These are phyloP conservation scores for Hericium rajendrae DNA, from an alignment of 768 basidiomycete species.

Conservation along the genomic window DNA sequence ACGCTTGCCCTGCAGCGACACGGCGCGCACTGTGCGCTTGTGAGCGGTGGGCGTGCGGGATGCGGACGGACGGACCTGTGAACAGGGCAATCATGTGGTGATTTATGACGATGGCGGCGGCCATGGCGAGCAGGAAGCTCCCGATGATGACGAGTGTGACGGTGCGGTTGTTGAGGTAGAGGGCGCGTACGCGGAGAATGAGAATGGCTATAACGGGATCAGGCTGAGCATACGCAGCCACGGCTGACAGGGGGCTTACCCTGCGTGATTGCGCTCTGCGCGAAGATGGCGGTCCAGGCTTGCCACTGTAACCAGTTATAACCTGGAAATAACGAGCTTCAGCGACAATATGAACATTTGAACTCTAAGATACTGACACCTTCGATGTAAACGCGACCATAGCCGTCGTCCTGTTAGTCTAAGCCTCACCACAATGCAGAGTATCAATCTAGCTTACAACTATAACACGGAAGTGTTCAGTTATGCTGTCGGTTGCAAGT, in stretches of 20 bases:
- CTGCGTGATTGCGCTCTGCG: not conserved
- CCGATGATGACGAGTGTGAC: not conserved
- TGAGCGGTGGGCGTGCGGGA: too few species aligned
- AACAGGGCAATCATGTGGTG: not conserved
- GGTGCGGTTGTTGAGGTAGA: not conserved
- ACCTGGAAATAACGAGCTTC: not conserved
- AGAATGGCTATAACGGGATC: not conserved
- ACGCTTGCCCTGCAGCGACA: not conserved
- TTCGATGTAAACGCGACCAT: too few species aligned
- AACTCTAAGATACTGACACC: too few species aligned
- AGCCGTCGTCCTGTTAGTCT: too few species aligned
- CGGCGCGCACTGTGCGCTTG: not conserved
- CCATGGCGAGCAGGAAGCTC: not conserved
- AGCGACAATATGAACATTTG: too few species aligned
- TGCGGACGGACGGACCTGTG: too few species aligned
- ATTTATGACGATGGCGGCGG: too few species aligned
- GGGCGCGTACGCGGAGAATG: not conserved
- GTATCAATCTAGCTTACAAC: too few species aligned
- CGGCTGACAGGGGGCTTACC: not conserved
- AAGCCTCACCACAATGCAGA: too few species aligned
- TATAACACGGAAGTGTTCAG: too few species aligned
- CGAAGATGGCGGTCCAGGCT: not conserved
- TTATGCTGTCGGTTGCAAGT: too few species aligned
- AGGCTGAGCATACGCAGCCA: not conserved
- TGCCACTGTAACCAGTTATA: not conserved